A percentile compares a stretch with the other conserved stretches of the same genome.
Conservation (phyloP, 2,329 filamentous ascomycete genomes). For the Aspergillus sp. region DNA sequence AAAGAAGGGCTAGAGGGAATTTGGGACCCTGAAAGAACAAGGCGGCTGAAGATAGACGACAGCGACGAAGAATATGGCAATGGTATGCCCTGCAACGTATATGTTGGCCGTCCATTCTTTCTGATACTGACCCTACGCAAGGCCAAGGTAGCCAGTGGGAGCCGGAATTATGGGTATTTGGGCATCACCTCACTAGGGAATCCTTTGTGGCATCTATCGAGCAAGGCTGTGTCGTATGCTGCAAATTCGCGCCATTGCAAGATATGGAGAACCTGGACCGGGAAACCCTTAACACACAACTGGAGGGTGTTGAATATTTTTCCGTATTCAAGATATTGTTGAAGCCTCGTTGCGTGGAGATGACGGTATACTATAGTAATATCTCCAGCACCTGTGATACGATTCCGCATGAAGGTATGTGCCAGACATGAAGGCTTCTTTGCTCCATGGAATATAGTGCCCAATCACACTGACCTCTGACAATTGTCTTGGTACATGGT, state of each 20-base stretch:
- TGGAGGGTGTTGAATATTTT: neutral
- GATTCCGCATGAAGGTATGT: neutral
- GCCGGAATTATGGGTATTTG: neutral
- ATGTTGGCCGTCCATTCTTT: neutral
- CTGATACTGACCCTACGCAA: neutral
- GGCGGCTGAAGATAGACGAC: neutral
- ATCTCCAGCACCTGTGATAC: neutral
- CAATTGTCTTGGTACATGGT: too few relatives aligned
- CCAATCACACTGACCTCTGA: neutral
- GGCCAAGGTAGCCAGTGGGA: neutral
- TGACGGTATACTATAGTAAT: neutral
- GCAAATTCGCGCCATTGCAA: neutral
- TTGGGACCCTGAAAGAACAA: neutral
- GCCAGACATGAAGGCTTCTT: neutral
- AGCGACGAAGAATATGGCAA: neutral
- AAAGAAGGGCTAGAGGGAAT: neutral
- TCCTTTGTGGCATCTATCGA: neutral
- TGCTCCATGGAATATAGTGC: neutral
- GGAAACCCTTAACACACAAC: neutral
- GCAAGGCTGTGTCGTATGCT: neutral
- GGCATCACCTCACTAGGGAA: neutral
- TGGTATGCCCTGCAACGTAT: neutral
- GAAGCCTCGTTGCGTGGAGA: neutral
- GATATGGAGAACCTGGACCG: neutral
- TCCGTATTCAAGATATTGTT: neutral